Conservation (phyloP, 1,284 basidiomycete species). For the Cryptococcus sp. region DNA sequence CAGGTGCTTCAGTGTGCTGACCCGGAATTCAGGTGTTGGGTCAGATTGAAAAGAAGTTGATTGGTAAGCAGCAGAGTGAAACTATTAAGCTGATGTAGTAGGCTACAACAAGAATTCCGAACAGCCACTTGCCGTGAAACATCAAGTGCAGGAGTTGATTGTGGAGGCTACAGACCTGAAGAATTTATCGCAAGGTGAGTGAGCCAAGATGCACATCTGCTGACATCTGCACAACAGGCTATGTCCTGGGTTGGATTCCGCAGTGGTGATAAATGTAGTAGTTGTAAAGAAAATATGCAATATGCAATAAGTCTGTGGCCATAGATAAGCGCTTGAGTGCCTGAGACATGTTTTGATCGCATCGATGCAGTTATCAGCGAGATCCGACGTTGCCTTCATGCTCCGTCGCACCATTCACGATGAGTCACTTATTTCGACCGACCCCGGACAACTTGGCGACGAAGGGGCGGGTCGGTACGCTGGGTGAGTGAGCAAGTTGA, state of each 20-base stretch:
- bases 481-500: constrained; percentile 19
- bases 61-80: constrained; percentile 21
- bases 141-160: constrained; percentile 85
- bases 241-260: constrained; percentile 45
- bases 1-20: neutral
- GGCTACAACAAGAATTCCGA: constrained; percentile 28
- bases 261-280: constrained; percentile 27
- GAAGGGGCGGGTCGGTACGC: constrained; percentile 30
- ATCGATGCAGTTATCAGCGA: no score
- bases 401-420: no score
- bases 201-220: neutral
- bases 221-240: constrained; percentile 24
- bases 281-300: no score
- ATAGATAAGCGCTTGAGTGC: no score
- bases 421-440: neutral
- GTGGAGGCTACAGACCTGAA: constrained; percentile 84
- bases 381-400: no score
- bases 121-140: constrained; percentile 57
- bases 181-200: constrained; percentile 62
- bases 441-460: neutral
- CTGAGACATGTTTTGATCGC: no score
- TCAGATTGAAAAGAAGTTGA: constrained; percentile 45
- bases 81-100: constrained; percentile 3
- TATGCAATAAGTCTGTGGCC: neutral
- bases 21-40: constrained; percentile 31